Evolutionary conservation across 768 basidiomycete species (phyloP).

Genomic region (Pulveroboletus frians): DNA sequence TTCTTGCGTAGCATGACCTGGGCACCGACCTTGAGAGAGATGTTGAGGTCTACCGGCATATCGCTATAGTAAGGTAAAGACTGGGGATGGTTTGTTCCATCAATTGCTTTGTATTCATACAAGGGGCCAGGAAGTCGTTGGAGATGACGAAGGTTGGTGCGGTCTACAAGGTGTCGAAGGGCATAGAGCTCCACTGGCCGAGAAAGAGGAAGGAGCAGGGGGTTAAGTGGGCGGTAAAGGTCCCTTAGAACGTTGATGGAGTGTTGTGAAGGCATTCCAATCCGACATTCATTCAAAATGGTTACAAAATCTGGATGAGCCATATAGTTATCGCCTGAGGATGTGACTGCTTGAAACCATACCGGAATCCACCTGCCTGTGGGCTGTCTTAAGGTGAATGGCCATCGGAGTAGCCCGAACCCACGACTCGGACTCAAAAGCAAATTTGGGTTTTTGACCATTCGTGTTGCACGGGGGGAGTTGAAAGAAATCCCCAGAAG

Average conservation of each 20-base stretch:
- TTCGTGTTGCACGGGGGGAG: not conserved
- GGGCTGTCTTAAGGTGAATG: not conserved
- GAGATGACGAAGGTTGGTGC: not conserved
- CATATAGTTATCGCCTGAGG: not conserved
- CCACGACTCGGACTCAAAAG: not conserved
- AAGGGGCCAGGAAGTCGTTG: not conserved
- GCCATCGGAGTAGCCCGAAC: not conserved
- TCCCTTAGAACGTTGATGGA: too few species aligned
- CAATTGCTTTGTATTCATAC: not conserved
- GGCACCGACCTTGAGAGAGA: not conserved
- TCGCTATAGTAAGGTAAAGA: not conserved
- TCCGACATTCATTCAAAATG: not conserved
- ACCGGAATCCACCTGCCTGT: too few species aligned
- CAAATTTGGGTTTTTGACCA: not conserved
- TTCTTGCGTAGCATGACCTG: slow-evolving; percentile 1
- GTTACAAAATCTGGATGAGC: not conserved
- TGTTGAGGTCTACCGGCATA: not conserved
- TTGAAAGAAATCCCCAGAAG: not conserved
- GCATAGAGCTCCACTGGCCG: not conserved
- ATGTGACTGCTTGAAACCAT: too few species aligned
- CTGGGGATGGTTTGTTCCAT: not conserved
- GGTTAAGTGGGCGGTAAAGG: not conserved
- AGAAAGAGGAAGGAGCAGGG: not conserved
- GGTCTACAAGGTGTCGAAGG: not conserved
- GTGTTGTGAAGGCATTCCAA: not conserved